phyloP scores from a whole-genome alignment of 257 asterid species.

The Coffea canephora region DNA sequence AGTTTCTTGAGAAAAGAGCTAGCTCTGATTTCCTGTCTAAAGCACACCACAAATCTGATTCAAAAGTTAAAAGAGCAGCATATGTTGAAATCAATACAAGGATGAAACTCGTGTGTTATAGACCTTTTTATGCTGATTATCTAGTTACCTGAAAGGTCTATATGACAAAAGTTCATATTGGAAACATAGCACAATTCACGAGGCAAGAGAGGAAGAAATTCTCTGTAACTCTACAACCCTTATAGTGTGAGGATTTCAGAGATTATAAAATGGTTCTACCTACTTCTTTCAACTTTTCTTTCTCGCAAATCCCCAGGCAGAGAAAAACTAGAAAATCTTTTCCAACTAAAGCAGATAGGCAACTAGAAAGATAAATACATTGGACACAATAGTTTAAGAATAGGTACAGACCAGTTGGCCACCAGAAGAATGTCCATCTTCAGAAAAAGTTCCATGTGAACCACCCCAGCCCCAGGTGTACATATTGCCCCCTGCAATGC shows the following conservation, averaged over 20 bases:
- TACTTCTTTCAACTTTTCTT: neutral
- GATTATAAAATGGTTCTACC: neutral
- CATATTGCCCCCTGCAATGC: conserved; percentile 57
- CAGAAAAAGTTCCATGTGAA: conserved; percentile 84
- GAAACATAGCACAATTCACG: neutral
- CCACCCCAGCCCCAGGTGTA: conserved; percentile 99
- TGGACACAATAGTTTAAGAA: neutral
- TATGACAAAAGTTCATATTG: neutral
- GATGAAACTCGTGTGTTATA: neutral
- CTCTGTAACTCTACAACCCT: neutral
- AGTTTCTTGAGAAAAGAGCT: too few relatives aligned
- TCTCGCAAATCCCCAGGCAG: neutral
- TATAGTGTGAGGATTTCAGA: neutral
- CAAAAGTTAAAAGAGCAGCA: neutral
- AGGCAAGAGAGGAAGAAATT: neutral
- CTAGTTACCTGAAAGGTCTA: neutral
- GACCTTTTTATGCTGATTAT: neutral
- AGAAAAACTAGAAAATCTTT: neutral
- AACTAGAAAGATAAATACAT: conserved; percentile 7
- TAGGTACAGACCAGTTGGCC: conserved; percentile 82
- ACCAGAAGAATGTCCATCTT: conserved; percentile 91
- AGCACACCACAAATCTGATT: neutral
- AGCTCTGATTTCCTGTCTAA: neutral
- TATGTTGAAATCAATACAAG: neutral
- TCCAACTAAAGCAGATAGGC: neutral